Percentiles rank a stretch among this genome's conserved stretches.
phyloP scores from a whole-genome alignment of 1,284 basidiomycete genomes.

The Xerocomus amazonicus region DNA sequence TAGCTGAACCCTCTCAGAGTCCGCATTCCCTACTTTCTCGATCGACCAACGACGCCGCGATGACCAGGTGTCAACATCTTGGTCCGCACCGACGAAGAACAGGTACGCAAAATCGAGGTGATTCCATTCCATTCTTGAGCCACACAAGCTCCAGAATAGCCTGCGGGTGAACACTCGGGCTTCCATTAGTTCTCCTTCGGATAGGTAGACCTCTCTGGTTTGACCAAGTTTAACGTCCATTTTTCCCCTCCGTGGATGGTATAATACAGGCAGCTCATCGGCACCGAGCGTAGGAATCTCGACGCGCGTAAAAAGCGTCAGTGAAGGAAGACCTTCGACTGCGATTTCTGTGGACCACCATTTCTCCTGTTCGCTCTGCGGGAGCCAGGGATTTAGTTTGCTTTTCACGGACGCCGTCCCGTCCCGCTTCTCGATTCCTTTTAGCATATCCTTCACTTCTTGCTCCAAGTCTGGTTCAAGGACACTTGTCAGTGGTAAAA shows the following conservation, averaged over 20 bases:
- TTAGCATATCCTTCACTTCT: slow-evolving; percentile 60
- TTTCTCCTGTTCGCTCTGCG: slow-evolving; percentile 18
- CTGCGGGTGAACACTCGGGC: slow-evolving; percentile 54
- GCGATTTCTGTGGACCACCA: slow-evolving; percentile 54
- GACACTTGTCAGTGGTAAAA: slow-evolving; percentile 63
- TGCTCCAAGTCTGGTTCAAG: slow-evolving; percentile 54
- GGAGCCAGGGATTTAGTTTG: slow-evolving; percentile 64
- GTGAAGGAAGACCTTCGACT: slow-evolving; percentile 47
- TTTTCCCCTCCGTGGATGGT: slow-evolving; percentile 41
- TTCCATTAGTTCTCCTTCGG: slow-evolving; percentile 24
- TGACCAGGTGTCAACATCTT: slow-evolving; percentile 42
- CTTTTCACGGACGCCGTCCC: slow-evolving; percentile 52
- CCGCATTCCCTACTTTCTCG: slow-evolving; percentile 9
- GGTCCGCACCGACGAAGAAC: slow-evolving; percentile 40
- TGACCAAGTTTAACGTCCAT: slow-evolving; percentile 33
- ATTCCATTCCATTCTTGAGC: slow-evolving; percentile 54
- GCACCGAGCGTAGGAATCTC: slow-evolving; percentile 36
- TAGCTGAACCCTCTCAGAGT: slow-evolving; percentile 7
- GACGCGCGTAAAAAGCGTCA: slow-evolving; percentile 51
- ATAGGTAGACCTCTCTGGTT: slow-evolving; percentile 19
- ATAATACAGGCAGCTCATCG: slow-evolving; percentile 46
- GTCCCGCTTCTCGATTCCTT: slow-evolving; percentile 58
- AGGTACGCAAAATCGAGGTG: slow-evolving; percentile 59
- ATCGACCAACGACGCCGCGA: slow-evolving; percentile 45
- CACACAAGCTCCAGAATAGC: slow-evolving; percentile 56